phyloP scores from a whole-genome alignment of 1,284 basidiomycete genomes.

The Rhodotorula sp. region DNA sequence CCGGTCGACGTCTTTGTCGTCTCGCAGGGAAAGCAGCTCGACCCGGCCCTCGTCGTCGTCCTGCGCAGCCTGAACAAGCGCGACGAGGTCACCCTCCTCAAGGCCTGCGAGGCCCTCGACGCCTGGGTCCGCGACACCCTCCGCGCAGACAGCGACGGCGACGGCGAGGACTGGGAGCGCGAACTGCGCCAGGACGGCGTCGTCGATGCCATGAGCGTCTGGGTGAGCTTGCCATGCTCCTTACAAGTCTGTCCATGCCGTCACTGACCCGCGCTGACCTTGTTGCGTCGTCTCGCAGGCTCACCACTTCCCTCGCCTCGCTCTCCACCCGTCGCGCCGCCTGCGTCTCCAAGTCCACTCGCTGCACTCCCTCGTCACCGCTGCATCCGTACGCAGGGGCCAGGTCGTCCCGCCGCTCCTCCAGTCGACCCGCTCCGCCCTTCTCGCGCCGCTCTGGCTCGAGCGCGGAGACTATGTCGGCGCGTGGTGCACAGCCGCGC shows the following conservation, averaged over 20 bases:
- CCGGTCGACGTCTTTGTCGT: conserved; percentile 77
- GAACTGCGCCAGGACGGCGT: conserved; percentile 52
- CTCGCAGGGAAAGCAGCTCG: conserved; percentile 58
- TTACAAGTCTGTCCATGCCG: too few species aligned
- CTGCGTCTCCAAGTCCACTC: conserved; percentile 69
- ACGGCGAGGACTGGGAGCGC: conserved; percentile 53
- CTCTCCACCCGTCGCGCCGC: conserved; percentile 77
- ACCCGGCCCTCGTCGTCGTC: conserved; percentile 76
- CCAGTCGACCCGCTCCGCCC: conserved; percentile 54
- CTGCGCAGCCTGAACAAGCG: conserved; percentile 85
- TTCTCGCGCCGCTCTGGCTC: conserved; percentile 64
- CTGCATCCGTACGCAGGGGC: background rate
- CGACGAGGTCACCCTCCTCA: conserved; percentile 79
- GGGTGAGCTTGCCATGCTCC: conserved; percentile 62
- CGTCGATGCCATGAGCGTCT: conserved; percentile 75
- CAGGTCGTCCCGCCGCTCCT: conserved; percentile 52
- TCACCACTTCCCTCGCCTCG: conserved; percentile 79
- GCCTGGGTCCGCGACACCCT: conserved; percentile 61
- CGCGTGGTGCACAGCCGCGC: conserved; percentile 72
- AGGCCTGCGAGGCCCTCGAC: conserved; percentile 81
- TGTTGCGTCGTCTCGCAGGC: conserved; percentile 57
- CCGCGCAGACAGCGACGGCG: conserved; percentile 51
- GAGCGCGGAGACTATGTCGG: conserved; percentile 74
- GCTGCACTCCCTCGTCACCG: conserved; percentile 68
- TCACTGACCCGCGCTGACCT: too few species aligned